phyloP scores from a whole-genome alignment of 2,329 filamentous ascomycete species.

The Thelonectria olida region DNA sequence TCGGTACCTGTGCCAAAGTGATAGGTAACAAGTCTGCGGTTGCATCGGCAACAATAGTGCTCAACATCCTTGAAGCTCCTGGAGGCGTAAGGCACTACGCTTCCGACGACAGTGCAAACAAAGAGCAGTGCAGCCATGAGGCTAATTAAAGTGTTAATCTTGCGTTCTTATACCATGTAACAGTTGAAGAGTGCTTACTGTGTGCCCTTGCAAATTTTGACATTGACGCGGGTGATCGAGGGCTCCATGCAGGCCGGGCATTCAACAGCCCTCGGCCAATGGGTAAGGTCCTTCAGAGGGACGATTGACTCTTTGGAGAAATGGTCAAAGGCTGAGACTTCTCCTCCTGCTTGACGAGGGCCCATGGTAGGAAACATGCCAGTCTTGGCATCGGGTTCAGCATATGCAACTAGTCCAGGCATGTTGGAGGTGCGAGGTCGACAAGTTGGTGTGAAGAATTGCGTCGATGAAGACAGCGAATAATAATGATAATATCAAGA shows the following conservation, averaged over 20 bases:
- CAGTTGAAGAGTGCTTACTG: conserved; percentile 25
- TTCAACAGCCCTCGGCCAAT: conserved; percentile 33
- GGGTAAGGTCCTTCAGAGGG: conserved; percentile 29
- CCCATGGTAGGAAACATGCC: conserved; percentile 6
- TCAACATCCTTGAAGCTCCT: conserved; percentile 35
- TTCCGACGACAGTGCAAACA: conserved; percentile 29
- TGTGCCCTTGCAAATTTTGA: conserved; percentile 33
- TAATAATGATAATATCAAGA: background rate
- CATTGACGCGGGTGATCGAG: conserved; percentile 32
- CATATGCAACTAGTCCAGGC: background rate
- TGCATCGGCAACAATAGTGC: conserved; percentile 38
- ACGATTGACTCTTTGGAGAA: conserved; percentile 29
- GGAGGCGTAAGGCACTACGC: conserved; percentile 24
- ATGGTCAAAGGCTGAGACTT: conserved; percentile 26
- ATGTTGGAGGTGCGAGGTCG: background rate
- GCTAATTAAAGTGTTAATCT: conserved; percentile 5
- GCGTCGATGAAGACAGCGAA: too few relatives aligned
- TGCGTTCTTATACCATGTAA: background rate
- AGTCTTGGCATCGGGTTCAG: conserved; percentile 19
- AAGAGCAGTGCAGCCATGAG: conserved; percentile 34
- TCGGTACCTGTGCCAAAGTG: conserved; percentile 36
- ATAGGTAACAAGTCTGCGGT: conserved; percentile 31
- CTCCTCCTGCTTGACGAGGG: background rate
- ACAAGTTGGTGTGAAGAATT: background rate
- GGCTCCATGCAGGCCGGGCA: conserved; percentile 35